Percentiles rank a stretch among this genome's conserved stretches.
Conservation (phyloP, 2,329 filamentous ascomycete species). For the Penicillium psychrosexuale region DNA sequence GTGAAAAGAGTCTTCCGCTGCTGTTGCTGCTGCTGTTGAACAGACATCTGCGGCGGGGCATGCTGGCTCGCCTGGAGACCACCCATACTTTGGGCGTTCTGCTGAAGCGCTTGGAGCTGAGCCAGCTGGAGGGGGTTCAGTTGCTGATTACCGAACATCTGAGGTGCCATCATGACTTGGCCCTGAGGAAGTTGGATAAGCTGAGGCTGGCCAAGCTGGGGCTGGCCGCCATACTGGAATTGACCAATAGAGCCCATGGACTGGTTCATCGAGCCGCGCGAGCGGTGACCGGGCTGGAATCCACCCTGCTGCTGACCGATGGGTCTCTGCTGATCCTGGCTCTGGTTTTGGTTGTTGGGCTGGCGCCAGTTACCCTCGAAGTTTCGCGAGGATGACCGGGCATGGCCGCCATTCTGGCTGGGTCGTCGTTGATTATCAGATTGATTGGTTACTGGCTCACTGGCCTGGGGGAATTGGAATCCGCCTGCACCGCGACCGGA, state of each 20-base stretch:
- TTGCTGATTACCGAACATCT: constrained; percentile 80
- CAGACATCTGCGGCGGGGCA: constrained; percentile 59
- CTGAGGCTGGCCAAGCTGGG: constrained; percentile 65
- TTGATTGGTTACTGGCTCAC: constrained; percentile 52
- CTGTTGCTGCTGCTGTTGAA: constrained; percentile 61
- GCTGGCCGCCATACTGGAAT: constrained; percentile 70
- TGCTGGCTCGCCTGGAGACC: constrained; percentile 69
- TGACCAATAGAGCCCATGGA: constrained; percentile 79
- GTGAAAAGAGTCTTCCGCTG: constrained; percentile 98
- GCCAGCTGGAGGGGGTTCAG: constrained; percentile 83
- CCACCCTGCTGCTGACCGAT: constrained; percentile 59
- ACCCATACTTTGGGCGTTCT: constrained; percentile 71
- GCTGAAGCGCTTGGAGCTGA: constrained; percentile 89
- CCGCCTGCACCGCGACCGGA: constrained; percentile 64
- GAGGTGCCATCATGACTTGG: constrained; percentile 78
- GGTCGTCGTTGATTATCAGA: constrained; percentile 72
- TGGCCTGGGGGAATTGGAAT: constrained; percentile 65
- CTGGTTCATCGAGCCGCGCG: constrained; percentile 78
- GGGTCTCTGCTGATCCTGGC: constrained; percentile 52
- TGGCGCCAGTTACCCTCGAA: constrained; percentile 99
- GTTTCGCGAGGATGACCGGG: constrained; percentile 80
- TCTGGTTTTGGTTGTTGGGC: constrained; percentile 56
- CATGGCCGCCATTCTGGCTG: constrained; percentile 71
- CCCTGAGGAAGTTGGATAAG: constrained; percentile 79
- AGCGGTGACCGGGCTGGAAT: constrained; percentile 90